Base-by-base conservation (phyloP, 2,329 filamentous ascomycete species). In the Lasiodiplodia sp. region DNA sequence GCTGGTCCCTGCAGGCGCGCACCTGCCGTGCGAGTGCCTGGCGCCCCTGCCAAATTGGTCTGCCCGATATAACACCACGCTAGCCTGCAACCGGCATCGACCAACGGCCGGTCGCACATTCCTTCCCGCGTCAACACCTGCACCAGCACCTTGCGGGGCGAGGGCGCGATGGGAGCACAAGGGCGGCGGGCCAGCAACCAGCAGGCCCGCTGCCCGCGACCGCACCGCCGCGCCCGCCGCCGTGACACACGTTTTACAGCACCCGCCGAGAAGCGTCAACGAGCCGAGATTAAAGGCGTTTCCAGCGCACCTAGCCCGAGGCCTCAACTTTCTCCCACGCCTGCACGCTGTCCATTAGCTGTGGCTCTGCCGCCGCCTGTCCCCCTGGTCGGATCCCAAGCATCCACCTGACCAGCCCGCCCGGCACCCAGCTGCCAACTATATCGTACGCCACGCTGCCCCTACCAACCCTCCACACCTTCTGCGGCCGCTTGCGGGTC, bases 361-460 rank as follows among this genome's bases (percentile, higher is more conserved):
- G 80, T 40, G 72, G 78, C 73, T 71, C 79, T 18, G 40, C 62
- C 67, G 47, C 79, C 72, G 53, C 74, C 16, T 72, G 72, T 65
- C 78, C 75, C 14, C 78, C 75, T 53, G 74, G 73, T 18, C 90
- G 88, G 69, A 94, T 87, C 12, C 94, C 94, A 88, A 98, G 91
- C 92, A 98, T 97, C 92, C 93, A 96, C 1, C 90, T 90, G n/a
- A 98, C 91, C 18, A 97, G 78, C 2, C 89, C 86, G 23, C 88
- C 85, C 1, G 96, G 95, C 28, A 92, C 86, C 87, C 91, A 95
- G 49, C 88, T 87, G 6, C 94, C 96, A 8, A 98, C 91, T 37
- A 97, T 85, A 49, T 92, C 92, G 79, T 98, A 98, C 0, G 94
- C 85, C 68, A 91, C 85, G 63, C 93, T 93, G 7, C 96, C 96